Base-by-base conservation (phyloP, 225 moss, liverwort and hornwort species). In the Pleurozium schreberi region DNA sequence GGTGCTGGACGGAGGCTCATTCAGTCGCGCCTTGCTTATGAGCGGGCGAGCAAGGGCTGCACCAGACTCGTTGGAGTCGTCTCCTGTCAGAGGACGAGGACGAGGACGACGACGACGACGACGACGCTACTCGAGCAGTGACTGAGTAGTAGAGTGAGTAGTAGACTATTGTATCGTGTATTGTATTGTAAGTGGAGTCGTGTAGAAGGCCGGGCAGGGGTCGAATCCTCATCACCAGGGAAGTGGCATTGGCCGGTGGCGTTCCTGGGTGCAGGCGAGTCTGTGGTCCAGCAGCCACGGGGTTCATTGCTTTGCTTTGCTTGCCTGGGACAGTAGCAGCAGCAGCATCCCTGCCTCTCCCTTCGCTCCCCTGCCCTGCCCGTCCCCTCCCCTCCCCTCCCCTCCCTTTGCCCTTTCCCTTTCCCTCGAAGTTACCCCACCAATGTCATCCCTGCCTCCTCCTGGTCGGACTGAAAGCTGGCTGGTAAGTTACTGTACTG, bases 281-380 rank as follows among this genome's bases (percentile, higher is more conserved):
- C 89, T 89, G 89, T 89, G 89, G 89, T 89, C 89, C 89, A 84
- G 84, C 89, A 89, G 89, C 89, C 89, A 89, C 89, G 89, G 66
- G 89, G 89, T 84, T 84, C 84, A 67, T 59, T 84, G 84, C 89
- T 89, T 78, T n/a, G 88, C 89, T 89, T 77, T n/a, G 88, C 88
- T 84, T 59, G 77, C 84, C 57, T 84, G 66, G 84, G 77, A 38
- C 84, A 59, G n/a, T n/a, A n/a, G 84, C 65, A 66, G 70, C 70
- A 64, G 59, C 68, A 84, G 21, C 84, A 60, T 11, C 57, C 83
- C 55, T 26, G 1, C 31, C 30, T 40, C 31, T 12, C 61, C 15
- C 14, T 60, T 38, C 13, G 1, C 50, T 49, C 26, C 31, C 45
- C 45, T 73, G 30, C 20, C 67, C 20, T 67, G 10, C 15, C 16